Evolutionary conservation across 371 early-diverging fungal genomes (phyloP), one percentile per base, ranked within the genome.

Genomic region (Mortierella sp.): DNA sequence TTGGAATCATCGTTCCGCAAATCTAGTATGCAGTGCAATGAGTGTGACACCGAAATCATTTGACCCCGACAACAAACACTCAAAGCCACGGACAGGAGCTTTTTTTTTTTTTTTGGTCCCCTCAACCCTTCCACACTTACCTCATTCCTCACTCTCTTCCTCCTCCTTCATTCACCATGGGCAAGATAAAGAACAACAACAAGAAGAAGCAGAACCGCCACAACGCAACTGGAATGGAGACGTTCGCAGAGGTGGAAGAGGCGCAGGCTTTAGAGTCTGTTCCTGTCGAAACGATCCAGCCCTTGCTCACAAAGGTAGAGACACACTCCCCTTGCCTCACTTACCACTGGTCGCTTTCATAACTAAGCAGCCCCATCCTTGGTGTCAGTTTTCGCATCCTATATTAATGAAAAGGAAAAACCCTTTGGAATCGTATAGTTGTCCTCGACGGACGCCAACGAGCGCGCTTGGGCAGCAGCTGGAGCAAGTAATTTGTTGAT

Each of bases 401-500:
- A 61, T 71, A 60, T 70, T 58, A 58, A 7, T 27, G 9, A 18
- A 10, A 49, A 39, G 14, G 7, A 14, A 8, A 8, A 10, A 10
- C 14, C 39, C 39, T 39, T 14, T 39, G 39, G 7, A 14, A 8
- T 39, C n/a, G n/a, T 43, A 23, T 58, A 93, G 91, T 71, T 94
- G 8, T 80, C 81, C 12, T 85, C 90, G 0, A 66, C 82, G 30
- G 89, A 89, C 54, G 81, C 90, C 28, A 88, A 86, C 56, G 95
- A 96, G 53, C 84, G 95, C 19, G 91, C 90, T 1, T 95, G 96
- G 96, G 94, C 96, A 1, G 93, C 93, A 7, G 90, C 95, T 4
- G 90, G 93, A 60, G 84, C 93, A 19, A 92, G 94, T 47, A 90
- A 94, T 78, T 78, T 95, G 45, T 74, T 90, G 61, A 80, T 87